Percentiles rank a stretch among this genome's conserved stretches.
These are phyloP conservation scores for Plasmodiophora brassicae DNA, from an alignment of 208 protist genomes.

Conservation along the genomic window DNA sequence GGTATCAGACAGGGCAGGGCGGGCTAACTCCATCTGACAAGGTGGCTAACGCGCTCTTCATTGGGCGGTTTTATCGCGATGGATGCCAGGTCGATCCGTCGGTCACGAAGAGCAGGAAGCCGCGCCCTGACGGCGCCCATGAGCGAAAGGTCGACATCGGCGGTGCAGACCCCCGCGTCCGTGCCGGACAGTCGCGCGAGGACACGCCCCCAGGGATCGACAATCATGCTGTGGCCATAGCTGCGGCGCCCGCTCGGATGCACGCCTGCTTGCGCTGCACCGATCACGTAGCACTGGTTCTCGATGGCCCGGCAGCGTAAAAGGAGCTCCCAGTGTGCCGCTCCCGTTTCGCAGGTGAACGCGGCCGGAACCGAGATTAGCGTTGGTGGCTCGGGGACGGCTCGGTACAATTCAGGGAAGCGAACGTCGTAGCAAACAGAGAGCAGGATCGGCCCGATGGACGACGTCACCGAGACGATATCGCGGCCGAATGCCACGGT, in stretches of 20 bases:
- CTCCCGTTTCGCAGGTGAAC: conserved; percentile 54
- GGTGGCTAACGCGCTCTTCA: too few relatives aligned
- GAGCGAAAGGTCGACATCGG: too few relatives aligned
- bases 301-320: conserved; percentile 60
- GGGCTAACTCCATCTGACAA: too few relatives aligned
- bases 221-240: conserved; percentile 59
- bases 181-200: not conserved
- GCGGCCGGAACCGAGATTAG: conserved; percentile 54
- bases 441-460: conserved; percentile 42
- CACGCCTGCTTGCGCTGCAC: conserved; percentile 52
- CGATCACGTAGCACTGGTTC: conserved; percentile 58
- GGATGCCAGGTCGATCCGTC: too few relatives aligned
- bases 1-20: too few relatives aligned
- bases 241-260: conserved; percentile 21
- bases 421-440: conserved; percentile 61
- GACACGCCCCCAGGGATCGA: conserved; percentile 52
- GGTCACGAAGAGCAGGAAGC: too few relatives aligned
- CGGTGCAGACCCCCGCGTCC: too few relatives aligned
- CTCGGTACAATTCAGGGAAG: conserved; percentile 57
- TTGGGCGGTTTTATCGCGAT: too few relatives aligned
- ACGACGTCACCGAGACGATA: too few relatives aligned
- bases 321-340: conserved; percentile 58
- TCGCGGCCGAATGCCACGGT: too few relatives aligned
- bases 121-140: too few relatives aligned
- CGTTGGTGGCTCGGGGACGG: not conserved